Base-by-base conservation (phyloP, 257 asterid genomes). In the Scutellaria minor region DNA sequence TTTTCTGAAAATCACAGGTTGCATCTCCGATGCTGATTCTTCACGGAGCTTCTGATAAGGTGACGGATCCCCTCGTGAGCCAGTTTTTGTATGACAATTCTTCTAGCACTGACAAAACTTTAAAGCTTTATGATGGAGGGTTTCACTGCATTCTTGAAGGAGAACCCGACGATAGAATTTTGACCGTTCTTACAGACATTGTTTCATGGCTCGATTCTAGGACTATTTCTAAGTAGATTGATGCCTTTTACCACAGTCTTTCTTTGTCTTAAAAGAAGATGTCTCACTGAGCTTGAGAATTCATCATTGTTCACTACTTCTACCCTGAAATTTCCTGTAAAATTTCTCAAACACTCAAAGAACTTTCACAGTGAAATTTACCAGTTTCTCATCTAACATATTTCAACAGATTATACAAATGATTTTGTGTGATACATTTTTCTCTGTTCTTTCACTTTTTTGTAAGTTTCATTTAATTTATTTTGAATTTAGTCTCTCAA, bases 141-240 rank as follows among this genome's bases (percentile, higher is more conserved):
- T 91, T 87, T 77, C 99, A 94, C 83, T 86, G 93, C 73, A 91
- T 94, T 83, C 84, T 94, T n/a, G 99, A 94, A 84, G 99, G 99
- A 73, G 99, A 94, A 77, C 95, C 99, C 12, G 99, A 94, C 79
- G 97, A 91, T 54, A 83, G 89, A 68, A 94, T 94, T 69, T 60
- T 87, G 66, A 74, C 78, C 12, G 99, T 94, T 60, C 93, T 94
- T 24, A 58, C 56, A 63, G 97, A 94, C 77, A 88, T 94, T 44
- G 79, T 88, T 68, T 58, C 91, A 1, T 94, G 99, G 99, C 97
- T 94, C 53, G 97, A 94, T 80, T 59, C 85, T 64, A 89, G 85
- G 52, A 89, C 97, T 42, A 65, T 72, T 61, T 11, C 46, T 0
- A 82, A 80, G 68, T 79, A 83, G 73, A 13, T 7, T 4, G 11